Conservation (phyloP, 345 rosid genomes). For the Acer negundo region DNA sequence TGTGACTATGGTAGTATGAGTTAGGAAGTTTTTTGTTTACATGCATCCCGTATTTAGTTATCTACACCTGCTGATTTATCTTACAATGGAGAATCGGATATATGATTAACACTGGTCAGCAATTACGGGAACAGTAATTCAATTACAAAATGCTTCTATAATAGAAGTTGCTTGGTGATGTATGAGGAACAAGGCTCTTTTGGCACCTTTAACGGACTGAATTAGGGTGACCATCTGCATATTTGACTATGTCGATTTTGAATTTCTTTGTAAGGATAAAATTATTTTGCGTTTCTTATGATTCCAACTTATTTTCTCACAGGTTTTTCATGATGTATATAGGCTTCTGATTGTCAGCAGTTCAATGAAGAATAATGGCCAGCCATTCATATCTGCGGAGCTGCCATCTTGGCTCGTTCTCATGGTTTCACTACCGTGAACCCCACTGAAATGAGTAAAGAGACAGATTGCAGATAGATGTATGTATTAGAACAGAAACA, state of each 20-base stretch:
- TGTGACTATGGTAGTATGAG: background rate
- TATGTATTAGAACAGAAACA: background rate
- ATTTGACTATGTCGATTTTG: background rate
- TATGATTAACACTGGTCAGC: background rate
- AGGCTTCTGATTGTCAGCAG: slow-evolving; percentile 21
- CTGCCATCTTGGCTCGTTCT: background rate
- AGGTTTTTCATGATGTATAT: background rate
- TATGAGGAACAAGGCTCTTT: background rate
- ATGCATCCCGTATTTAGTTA: background rate
- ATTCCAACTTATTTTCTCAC: background rate
- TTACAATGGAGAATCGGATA: background rate
- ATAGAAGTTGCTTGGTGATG: background rate
- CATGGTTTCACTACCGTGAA: slow-evolving; percentile 44
- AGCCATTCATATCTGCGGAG: background rate
- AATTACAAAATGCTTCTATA: background rate
- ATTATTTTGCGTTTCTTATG: background rate
- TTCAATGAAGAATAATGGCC: slow-evolving; percentile 23
- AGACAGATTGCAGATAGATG: slow-evolving; percentile 1
- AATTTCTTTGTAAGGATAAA: background rate
- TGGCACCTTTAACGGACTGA: background rate
- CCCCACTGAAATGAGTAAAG: background rate
- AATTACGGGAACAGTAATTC: background rate
- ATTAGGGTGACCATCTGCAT: background rate
- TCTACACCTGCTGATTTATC: background rate
- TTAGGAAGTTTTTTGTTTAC: background rate